Conservation (phyloP, 2,329 filamentous ascomycete genomes). For the Penicillium oxalicum region DNA sequence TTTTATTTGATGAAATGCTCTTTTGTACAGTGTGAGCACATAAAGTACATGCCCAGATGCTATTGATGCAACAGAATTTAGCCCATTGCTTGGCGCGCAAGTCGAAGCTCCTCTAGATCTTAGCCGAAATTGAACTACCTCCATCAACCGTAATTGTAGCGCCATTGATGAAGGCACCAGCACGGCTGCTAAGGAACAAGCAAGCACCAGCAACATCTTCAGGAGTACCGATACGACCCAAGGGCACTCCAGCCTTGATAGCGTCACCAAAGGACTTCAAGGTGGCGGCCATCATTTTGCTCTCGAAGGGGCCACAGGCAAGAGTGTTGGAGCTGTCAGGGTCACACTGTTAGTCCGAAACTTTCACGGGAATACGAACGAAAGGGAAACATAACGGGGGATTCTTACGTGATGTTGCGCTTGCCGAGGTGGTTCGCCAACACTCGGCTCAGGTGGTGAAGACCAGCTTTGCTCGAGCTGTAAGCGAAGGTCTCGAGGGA, state of each 20-base stretch:
- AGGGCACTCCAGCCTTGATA: conserved; percentile 53
- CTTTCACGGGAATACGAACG: not conserved
- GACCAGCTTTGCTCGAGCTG: conserved; percentile 49
- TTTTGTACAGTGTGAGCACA: no score
- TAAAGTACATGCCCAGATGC: no score
- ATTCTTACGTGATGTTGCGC: conserved; percentile 49
- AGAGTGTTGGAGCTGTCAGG: conserved; percentile 54
- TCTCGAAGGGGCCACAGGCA: conserved; percentile 61
- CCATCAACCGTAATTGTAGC: conserved; percentile 60
- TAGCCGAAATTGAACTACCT: conserved; percentile 41
- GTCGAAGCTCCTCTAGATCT: conserved; percentile 28
- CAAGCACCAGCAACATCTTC: conserved; percentile 67
- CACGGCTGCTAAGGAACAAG: conserved; percentile 62
- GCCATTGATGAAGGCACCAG: conserved; percentile 62
- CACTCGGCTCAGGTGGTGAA: conserved; percentile 49
- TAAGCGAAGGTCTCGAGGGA: conserved; percentile 49
- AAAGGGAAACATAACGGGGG: not conserved
- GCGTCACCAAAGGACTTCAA: conserved; percentile 46
- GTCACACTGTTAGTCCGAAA: not conserved
- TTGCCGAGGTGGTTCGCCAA: conserved; percentile 47
- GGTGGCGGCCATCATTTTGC: conserved; percentile 51
- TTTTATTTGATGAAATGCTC: no score
- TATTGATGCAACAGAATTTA: not conserved
- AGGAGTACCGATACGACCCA: conserved; percentile 61
- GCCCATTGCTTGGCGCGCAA: not conserved